Conservation (phyloP, 306 rosid species). For the Acacia melanoxylon region DNA sequence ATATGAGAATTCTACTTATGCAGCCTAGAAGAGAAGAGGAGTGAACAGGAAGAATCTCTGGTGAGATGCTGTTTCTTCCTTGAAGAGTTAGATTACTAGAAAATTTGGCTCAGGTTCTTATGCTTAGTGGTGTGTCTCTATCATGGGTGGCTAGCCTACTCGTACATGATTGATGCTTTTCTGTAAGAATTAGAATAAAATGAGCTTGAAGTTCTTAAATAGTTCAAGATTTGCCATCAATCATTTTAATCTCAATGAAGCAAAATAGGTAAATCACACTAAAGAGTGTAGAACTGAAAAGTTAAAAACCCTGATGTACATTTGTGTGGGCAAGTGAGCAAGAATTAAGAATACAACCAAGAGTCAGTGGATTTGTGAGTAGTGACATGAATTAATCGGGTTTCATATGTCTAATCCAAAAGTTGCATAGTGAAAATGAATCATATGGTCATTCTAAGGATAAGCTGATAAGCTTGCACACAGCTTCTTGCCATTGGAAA, state of each 20-base stretch:
- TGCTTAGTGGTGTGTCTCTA: neutral
- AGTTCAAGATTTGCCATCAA: neutral
- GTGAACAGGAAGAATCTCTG: slow-evolving; percentile 15
- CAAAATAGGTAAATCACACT: neutral
- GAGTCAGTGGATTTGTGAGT: neutral
- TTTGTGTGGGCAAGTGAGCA: neutral
- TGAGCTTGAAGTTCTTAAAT: neutral
- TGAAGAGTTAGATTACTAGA: neutral
- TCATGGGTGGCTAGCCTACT: neutral
- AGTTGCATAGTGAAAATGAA: neutral
- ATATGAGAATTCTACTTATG: slow-evolving; percentile 67
- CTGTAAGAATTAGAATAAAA: neutral
- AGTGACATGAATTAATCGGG: neutral
- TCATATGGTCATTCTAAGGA: too few species aligned
- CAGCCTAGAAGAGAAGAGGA: slow-evolving; percentile 15
- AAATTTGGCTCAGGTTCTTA: neutral
- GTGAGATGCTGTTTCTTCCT: slow-evolving; percentile 22
- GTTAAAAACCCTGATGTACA: neutral
- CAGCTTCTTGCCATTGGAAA: too few species aligned
- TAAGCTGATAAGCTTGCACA: too few species aligned
- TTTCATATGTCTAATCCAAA: too few species aligned
- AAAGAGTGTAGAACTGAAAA: neutral
- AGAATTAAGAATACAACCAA: neutral
- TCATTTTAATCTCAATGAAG: neutral
- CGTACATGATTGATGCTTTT: neutral